Conservation (phyloP, 768 basidiomycete genomes). For the Macrolepiota fuliginosa region DNA sequence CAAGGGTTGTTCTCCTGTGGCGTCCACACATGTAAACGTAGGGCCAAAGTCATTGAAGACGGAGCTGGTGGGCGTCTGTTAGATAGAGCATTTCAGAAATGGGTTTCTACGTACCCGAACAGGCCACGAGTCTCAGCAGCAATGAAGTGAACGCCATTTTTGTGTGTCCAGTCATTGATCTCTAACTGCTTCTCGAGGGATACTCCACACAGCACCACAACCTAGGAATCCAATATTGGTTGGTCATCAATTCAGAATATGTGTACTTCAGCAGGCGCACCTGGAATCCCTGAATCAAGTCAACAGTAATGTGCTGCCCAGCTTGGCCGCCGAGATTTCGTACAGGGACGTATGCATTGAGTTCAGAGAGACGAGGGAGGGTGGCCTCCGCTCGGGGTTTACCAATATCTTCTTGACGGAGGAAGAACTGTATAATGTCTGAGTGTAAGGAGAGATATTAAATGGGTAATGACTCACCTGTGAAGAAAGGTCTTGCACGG, state of each 20-base stretch:
- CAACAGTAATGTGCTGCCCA: slow-evolving; percentile 76
- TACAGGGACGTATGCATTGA: slow-evolving; percentile 96
- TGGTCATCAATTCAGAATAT: neutral
- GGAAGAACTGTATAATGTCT: slow-evolving; percentile 71
- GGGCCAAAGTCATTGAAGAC: slow-evolving; percentile 96
- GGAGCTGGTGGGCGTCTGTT: slow-evolving; percentile 47
- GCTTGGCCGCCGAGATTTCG: slow-evolving; percentile 75
- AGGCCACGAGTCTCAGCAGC: slow-evolving; percentile 89
- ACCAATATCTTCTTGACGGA: slow-evolving; percentile 84
- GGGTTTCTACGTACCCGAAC: slow-evolving; percentile 67
- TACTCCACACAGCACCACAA: slow-evolving; percentile 83
- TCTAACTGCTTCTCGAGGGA: slow-evolving; percentile 82
- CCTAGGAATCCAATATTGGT: slow-evolving; percentile 39
- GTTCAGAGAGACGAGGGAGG: slow-evolving; percentile 84
- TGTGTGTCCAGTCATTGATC: slow-evolving; percentile 94
- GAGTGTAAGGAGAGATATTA: neutral
- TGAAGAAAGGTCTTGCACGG: slow-evolving; percentile 87
- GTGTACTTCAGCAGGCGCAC: slow-evolving; percentile 37
- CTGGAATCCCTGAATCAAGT: slow-evolving; percentile 86
- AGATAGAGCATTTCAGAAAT: neutral
- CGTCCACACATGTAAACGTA: slow-evolving; percentile 93
- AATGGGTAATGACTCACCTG: slow-evolving; percentile 55
- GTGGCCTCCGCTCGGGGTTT: slow-evolving; percentile 85
- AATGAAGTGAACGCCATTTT: slow-evolving; percentile 88
- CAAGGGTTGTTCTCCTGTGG: slow-evolving; percentile 95